These are phyloP conservation scores for Picochlorum sp. DNA, from an alignment of 139 green algal genomes.

Conservation along the genomic window DNA sequence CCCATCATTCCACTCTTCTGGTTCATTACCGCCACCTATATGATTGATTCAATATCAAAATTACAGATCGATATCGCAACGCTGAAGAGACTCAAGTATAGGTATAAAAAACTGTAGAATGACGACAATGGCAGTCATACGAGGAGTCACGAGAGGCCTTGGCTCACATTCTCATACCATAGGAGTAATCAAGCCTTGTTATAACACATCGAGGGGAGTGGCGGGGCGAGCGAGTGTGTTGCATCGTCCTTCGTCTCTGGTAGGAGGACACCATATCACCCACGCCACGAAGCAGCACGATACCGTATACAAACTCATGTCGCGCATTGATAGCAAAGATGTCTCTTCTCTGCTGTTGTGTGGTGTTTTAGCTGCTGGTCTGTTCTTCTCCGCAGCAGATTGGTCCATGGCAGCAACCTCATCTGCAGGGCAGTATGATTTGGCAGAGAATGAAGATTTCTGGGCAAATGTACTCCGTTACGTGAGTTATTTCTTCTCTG, in stretches of 20 bases:
- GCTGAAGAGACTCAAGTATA: conserved; percentile 10
- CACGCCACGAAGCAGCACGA: too few relatives aligned
- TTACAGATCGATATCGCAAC: background rate
- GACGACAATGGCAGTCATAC: too few relatives aligned
- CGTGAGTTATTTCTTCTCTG: conserved; percentile 76
- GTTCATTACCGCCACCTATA: background rate
- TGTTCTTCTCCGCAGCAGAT: conserved; percentile 14
- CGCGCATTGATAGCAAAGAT: background rate
- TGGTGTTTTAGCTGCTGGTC: background rate
- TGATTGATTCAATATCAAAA: background rate
- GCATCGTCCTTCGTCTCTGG: too few relatives aligned
- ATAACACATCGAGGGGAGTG: too few relatives aligned
- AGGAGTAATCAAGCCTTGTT: too few relatives aligned
- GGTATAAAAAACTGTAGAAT: conserved; percentile 11
- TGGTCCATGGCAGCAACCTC: conserved; percentile 3
- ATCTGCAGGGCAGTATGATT: conserved; percentile 3
- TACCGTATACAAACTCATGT: background rate
- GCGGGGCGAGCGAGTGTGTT: too few relatives aligned
- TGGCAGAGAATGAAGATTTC: conserved; percentile 64
- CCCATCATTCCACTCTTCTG: conserved; percentile 10
- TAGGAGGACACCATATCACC: too few relatives aligned
- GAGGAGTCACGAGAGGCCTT: too few relatives aligned
- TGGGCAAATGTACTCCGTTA: conserved; percentile 74
- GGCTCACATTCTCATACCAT: too few relatives aligned
- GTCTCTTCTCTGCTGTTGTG: conserved; percentile 8